Evolutionary conservation across 2,329 filamentous ascomycete genomes (phyloP), one percentile per base, ranked within the genome.

Genomic region (Epichloe typhina): DNA sequence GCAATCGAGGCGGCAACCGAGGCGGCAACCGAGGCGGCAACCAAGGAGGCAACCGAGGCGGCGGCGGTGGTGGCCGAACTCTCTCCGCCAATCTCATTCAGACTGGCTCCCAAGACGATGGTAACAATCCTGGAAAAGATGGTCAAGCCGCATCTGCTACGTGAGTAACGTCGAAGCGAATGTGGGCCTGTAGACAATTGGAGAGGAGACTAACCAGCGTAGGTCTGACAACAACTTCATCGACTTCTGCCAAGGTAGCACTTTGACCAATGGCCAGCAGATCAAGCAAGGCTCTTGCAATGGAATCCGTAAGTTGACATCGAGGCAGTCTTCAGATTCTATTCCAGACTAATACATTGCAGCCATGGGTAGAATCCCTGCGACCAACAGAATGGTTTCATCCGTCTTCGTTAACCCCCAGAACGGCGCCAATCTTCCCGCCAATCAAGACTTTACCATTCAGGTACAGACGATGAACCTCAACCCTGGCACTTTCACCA

Each of bases 361-460:
- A 78, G 74, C 69, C 45, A 81, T 82, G 77, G 79, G 79, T 52
- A 71, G 78, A 51, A 81, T 83, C 44, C 79, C 79, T 4, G 60
- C 71, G n/a, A 63, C 64, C 43, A 62, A 63, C 56, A 73, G 72
- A 47, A 82, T 82, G 79, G 72, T 81, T 47, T 80, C 79, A 2
- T 72, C 71, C 43, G 67, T 80, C 50, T 70, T 83, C 52, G 56
- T 69, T 42, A 75, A 69, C 62, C 79, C 79, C 52, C 61, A 73
- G 58, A 74, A 79, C 58, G 68, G 69, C 47, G 69, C 76, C 50
- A 64, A 74, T 56, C 54, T 82, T 31, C 9, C 59, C 1, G 69
- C 67, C 31, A 69, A 76, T 59, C 58, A 68, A 55, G 67, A 72
- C 56, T 82, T 83, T 62, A 64, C 72, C 47, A 71, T 82, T 52